Conservation (phyloP, 768 basidiomycete genomes). For the Panaeolus cyanescens region DNA sequence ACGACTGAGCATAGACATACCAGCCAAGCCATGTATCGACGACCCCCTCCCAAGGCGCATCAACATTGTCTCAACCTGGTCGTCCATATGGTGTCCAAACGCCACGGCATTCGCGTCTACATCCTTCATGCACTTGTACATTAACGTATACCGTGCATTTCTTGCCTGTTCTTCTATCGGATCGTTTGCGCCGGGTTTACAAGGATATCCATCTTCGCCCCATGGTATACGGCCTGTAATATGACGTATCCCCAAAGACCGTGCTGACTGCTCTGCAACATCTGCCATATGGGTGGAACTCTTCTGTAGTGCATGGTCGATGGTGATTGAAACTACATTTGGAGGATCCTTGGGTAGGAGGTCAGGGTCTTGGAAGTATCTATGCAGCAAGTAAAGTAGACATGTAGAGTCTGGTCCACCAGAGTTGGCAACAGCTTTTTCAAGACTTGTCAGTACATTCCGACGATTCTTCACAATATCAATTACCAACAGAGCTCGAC, state of each 20-base stretch:
- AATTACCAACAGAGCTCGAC: constrained; percentile 47
- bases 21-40: constrained; percentile 56
- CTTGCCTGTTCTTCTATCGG: constrained; percentile 62
- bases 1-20: constrained; percentile 67
- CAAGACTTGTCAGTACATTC: neutral
- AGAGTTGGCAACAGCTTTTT: constrained; percentile 72
- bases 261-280: constrained; percentile 45
- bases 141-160: constrained; percentile 49
- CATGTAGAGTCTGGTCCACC: constrained; percentile 85
- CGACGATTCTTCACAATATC: neutral
- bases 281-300: constrained; percentile 58
- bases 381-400: constrained; percentile 67
- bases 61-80: constrained; percentile 81
- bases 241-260: constrained; percentile 46
- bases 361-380: constrained; percentile 33
- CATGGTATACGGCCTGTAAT: constrained; percentile 54
- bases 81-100: constrained; percentile 79
- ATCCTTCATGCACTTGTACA: constrained; percentile 38
- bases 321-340: constrained; percentile 56
- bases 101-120: constrained; percentile 47
- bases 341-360: constrained; percentile 3
- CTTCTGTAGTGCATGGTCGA: constrained; percentile 72
- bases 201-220: constrained; percentile 54
- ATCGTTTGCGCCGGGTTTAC: constrained; percentile 36
- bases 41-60: constrained; percentile 68